A percentile compares a stretch with the other conserved stretches of the same genome.
Conservation (phyloP, 2,329 filamentous ascomycete genomes). For the Periconia sp. region DNA sequence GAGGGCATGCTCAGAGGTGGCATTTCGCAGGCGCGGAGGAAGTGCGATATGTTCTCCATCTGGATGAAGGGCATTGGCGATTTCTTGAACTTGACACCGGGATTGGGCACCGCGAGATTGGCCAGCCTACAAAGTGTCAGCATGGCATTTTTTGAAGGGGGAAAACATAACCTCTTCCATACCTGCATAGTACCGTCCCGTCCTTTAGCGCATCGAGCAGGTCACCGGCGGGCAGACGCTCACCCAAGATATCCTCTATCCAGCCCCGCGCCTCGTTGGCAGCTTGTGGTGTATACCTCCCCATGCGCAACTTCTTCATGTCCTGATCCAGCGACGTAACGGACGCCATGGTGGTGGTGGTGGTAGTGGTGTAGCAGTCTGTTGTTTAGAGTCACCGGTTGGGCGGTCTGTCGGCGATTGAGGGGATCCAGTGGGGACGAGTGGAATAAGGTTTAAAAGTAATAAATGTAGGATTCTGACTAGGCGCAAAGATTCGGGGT, state of each 20-base stretch:
- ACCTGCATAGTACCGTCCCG: constrained; percentile 92
- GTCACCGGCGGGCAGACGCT: constrained; percentile 71
- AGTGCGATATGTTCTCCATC: constrained; percentile 99
- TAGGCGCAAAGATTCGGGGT: not conserved
- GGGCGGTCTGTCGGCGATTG: not conserved
- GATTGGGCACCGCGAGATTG: constrained; percentile 75
- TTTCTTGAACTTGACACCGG: constrained; percentile 84
- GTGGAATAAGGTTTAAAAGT: constrained; percentile 1
- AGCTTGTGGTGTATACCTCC: constrained; percentile 88
- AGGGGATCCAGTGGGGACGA: not conserved
- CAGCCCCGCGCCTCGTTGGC: constrained; percentile 82
- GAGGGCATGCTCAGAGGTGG: constrained; percentile 84
- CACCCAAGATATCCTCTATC: constrained; percentile 81
- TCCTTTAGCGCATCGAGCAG: constrained; percentile 85
- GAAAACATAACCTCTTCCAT: constrained; percentile 40
- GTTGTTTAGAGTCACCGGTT: constrained; percentile 7
- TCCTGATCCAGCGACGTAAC: constrained; percentile 94
- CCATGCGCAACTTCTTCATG: constrained; percentile 87
- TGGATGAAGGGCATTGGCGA: constrained; percentile 97
- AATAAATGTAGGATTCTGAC: not conserved
- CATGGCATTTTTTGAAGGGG: not conserved
- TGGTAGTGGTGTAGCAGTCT: constrained; percentile 6
- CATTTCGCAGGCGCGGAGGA: constrained; percentile 82
- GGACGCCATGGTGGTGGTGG: constrained; percentile 70
- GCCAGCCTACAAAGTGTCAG: constrained; percentile 62